These are phyloP conservation scores for Globisporangium cylindrosporum DNA, from an alignment of 352 stramenopile genomes.

Conservation along the genomic window DNA sequence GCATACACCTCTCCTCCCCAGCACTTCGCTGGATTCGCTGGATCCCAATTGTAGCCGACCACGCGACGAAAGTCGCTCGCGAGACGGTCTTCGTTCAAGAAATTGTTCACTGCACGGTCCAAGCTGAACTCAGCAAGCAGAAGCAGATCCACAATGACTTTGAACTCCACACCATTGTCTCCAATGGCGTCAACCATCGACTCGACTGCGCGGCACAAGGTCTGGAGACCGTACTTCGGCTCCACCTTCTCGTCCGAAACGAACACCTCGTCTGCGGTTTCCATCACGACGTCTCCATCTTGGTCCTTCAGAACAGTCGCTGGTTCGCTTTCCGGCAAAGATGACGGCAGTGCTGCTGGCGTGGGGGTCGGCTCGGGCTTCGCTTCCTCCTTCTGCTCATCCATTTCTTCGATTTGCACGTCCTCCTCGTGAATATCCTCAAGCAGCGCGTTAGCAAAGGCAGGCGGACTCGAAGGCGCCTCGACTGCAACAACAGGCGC, in stretches of 20 bases:
- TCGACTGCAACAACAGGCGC: not conserved
- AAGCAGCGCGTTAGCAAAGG: not conserved
- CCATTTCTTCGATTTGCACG: slow-evolving; percentile 1
- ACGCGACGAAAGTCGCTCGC: slow-evolving; percentile 79
- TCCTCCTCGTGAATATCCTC: slow-evolving; percentile 12
- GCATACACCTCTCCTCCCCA: slow-evolving; percentile 59
- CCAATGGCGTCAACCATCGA: slow-evolving; percentile 81
- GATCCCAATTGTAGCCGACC: slow-evolving; percentile 68
- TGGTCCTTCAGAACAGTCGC: slow-evolving; percentile 21
- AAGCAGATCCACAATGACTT: slow-evolving; percentile 72
- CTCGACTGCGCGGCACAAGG: slow-evolving; percentile 68
- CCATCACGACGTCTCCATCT: slow-evolving; percentile 74
- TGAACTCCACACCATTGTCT: slow-evolving; percentile 54
- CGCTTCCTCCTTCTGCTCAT: slow-evolving; percentile 9
- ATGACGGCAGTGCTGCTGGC: not conserved
- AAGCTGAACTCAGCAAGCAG: slow-evolving; percentile 77
- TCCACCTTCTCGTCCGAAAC: slow-evolving; percentile 26
- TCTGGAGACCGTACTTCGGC: slow-evolving; percentile 77
- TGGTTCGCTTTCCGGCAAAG: not conserved
- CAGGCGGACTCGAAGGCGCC: not conserved
- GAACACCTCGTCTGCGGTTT: slow-evolving; percentile 3
- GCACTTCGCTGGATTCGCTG: slow-evolving; percentile 41
- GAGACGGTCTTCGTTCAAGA: slow-evolving; percentile 73
- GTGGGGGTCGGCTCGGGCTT: slow-evolving; percentile 1
- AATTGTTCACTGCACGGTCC: slow-evolving; percentile 80